A percentile compares a stretch with the other conserved stretches of the same genome.
Conservation (phyloP, 495 filamentous ascomycete genomes). For the Lepraria neglecta region DNA sequence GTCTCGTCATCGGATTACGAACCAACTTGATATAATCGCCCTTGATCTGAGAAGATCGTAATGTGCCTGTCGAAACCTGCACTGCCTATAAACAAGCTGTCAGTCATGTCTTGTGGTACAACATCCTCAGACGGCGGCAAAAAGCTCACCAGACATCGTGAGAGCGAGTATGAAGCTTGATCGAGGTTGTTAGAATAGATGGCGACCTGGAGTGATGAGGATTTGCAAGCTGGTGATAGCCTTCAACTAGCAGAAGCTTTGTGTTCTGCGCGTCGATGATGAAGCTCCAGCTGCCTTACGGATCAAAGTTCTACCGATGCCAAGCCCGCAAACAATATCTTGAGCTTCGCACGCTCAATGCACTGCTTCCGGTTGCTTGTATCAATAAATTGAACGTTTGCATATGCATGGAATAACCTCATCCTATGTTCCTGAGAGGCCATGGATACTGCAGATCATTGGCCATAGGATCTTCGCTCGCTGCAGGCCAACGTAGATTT, state of each 20-base stretch:
- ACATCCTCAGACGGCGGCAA: background rate
- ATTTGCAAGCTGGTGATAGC: background rate
- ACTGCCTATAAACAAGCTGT: slow-evolving; percentile 57
- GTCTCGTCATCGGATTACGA: slow-evolving; percentile 40
- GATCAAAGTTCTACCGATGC: slow-evolving; percentile 9
- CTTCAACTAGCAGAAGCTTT: background rate
- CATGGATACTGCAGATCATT: background rate
- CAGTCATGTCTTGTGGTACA: background rate
- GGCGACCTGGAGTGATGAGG: background rate
- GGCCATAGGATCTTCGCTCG: background rate
- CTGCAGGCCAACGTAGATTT: background rate
- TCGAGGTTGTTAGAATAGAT: background rate
- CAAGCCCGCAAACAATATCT: background rate
- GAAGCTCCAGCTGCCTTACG: slow-evolving; percentile 9
- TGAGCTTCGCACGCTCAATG: background rate
- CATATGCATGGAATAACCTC: slow-evolving; percentile 1
- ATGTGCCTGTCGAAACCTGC: slow-evolving; percentile 97
- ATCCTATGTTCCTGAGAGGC: slow-evolving; percentile 11
- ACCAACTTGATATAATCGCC: slow-evolving; percentile 99
- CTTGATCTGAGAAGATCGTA: slow-evolving; percentile 99
- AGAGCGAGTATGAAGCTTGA: background rate
- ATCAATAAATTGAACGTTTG: background rate
- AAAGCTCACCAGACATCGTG: slow-evolving; percentile 18
- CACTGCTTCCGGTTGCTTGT: background rate
- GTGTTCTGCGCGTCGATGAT: slow-evolving; percentile 5